phyloP scores from a whole-genome alignment of 179 eudicot genomes.

The Heliamphora pulchella region DNA sequence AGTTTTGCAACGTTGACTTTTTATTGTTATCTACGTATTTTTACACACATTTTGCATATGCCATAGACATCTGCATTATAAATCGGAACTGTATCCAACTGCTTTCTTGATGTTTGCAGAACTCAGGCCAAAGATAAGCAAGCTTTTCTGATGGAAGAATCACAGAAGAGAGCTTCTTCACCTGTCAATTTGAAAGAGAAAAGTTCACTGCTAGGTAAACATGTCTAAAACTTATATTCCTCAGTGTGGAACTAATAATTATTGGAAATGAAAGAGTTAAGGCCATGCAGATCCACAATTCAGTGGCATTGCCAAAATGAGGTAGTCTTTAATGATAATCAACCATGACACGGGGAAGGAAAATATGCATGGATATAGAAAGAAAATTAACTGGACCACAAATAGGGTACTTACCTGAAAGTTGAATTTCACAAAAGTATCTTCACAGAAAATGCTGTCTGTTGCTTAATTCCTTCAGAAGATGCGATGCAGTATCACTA shows the following conservation, averaged over 20 bases:
- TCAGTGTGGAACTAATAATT: neutral
- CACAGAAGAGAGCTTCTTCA: conserved; percentile 41
- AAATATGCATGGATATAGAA: neutral
- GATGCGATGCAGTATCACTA: neutral
- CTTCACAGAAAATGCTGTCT: neutral
- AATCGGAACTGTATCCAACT: neutral
- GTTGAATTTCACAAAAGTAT: neutral
- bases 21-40: neutral
- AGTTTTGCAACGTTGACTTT: too few relatives aligned
- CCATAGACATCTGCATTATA: neutral
- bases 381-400: neutral
- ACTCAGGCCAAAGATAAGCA: conserved; percentile 12
- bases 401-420: neutral
- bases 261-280: neutral
- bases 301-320: neutral
- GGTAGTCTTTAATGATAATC: conserved; percentile 2
- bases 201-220: conserved; percentile 46
- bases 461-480: neutral
- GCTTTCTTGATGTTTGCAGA: conserved; percentile 20
- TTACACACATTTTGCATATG: neutral
- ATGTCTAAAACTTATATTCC: neutral
- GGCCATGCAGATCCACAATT: neutral
- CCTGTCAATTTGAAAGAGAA: conserved; percentile 40
- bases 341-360: neutral
- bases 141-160: conserved; percentile 48